Evolutionary conservation across 805 yeast species (phyloP).

Genomic region (Pichia cephalocereana): DNA sequence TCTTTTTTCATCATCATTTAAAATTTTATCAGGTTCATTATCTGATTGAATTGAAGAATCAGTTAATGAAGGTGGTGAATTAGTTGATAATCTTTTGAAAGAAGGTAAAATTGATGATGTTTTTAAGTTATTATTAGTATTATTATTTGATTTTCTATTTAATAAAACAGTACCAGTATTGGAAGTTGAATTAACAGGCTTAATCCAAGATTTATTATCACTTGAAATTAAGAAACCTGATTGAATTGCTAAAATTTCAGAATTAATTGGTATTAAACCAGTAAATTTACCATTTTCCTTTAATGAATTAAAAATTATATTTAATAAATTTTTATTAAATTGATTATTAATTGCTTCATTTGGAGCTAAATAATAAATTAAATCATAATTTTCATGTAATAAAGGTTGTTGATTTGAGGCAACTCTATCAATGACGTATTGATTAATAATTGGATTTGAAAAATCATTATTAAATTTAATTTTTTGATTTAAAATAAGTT

Average conservation of each 20-base stretch:
- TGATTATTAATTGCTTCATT: slow-evolving; percentile 32
- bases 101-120: slow-evolving; percentile 17
- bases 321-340: slow-evolving; percentile 38
- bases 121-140: background rate
- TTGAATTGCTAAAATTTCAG: slow-evolving; percentile 52
- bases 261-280: slow-evolving; percentile 46
- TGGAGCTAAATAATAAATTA: slow-evolving; percentile 50
- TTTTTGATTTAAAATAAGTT: slow-evolving; percentile 34
- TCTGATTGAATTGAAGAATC: slow-evolving; percentile 34
- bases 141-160: slow-evolving; percentile 7
- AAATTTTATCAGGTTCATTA: slow-evolving; percentile 26
- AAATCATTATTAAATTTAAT: slow-evolving; percentile 18
- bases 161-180: slow-evolving; percentile 19
- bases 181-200: slow-evolving; percentile 26
- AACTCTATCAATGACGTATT: slow-evolving; percentile 50
- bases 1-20: slow-evolving; percentile 33
- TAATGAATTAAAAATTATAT: slow-evolving; percentile 32
- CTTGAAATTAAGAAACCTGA: slow-evolving; percentile 47
- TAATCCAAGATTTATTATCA: slow-evolving; percentile 42
- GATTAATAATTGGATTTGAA: slow-evolving; percentile 31
- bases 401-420: slow-evolving; percentile 38
- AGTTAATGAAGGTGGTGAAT: slow-evolving; percentile 31
- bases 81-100: slow-evolving; percentile 20
- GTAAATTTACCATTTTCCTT: slow-evolving; percentile 35
- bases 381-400: slow-evolving; percentile 29